Base-by-base conservation (phyloP, 2,329 filamentous ascomycete species). In the Lecanicillium sp. region DNA sequence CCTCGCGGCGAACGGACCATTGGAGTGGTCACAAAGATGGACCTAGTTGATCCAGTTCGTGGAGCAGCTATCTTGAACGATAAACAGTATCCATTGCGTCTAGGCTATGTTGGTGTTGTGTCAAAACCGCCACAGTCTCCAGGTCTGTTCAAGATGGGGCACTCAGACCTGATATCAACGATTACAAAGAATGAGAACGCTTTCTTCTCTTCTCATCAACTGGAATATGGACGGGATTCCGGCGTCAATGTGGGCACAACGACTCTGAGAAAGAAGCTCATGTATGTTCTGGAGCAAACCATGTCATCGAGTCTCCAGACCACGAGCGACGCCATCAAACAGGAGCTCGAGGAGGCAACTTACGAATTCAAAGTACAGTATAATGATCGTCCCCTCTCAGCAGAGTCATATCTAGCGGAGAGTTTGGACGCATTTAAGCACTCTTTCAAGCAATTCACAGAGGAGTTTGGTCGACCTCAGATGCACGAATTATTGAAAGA, bases 361-460 rank as follows among this genome's bases (percentile, higher is more conserved):
- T 98, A 98, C 56, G 90, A 98, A 61, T 98, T 95, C 72, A 98
- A 98, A 60, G 92, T 98, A 5, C 94, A 98, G 60, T 98, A 98
- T 65, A 98, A 98, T 54, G 92, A 98, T 58, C 81, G 92, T 6
- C 87, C 90, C 2, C 69, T 98, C 27, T 95, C 87, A 36, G 92
- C 92, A 2, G 92, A 98, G 58, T 95, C 90, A 4, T 98, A 98
- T 57, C 75, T 98, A 29, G 92, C 92, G 2, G 92, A 97, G 60
- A 94, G 86, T 49, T 68, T 98, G 4, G 92, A 98, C 59, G 81
- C 83, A 15, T 97, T 98, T 73, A 98, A 98, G 64, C 94, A 97
- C 60, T 87, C 87, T 0, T 98, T 98, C 66, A 96, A 95, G 58
- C 83, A 85, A 49, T 95, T 97, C 55, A 81, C 87, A 0, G 87